Conservation (phyloP, 352 stramenopile species). For the Globisporangium yorkense region DNA sequence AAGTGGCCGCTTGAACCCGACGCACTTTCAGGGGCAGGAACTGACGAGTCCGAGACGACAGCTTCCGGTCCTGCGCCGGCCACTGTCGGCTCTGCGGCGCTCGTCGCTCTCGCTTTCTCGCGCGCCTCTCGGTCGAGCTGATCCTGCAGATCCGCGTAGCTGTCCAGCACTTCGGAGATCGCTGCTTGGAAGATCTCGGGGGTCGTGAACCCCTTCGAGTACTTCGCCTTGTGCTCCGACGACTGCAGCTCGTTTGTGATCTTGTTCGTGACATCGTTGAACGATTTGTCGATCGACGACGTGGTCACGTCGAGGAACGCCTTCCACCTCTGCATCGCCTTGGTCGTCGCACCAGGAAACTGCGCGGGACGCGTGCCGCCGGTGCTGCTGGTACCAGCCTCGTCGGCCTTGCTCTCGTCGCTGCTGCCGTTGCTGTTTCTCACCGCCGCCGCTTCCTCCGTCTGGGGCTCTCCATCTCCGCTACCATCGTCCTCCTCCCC, state of each 20-base stretch:
- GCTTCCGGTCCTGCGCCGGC: not conserved
- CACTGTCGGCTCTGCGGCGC: not conserved
- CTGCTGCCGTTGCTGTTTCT: not conserved
- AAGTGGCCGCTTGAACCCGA: not conserved
- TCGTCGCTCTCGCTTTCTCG: conserved; percentile 4
- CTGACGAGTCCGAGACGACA: not conserved
- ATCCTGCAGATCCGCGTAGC: conserved; percentile 32
- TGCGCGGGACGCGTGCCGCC: not conserved
- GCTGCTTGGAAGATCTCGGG: conserved; percentile 37
- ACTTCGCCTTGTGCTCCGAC: conserved; percentile 28
- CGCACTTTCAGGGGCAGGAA: not conserved
- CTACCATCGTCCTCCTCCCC: conserved; percentile 4
- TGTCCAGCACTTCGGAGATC: conserved; percentile 30
- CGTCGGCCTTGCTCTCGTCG: conserved; percentile 7
- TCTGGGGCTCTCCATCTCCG: not conserved
- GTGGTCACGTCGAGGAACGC: conserved; percentile 57
- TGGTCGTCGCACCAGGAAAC: conserved; percentile 15
- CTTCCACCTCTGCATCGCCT: conserved; percentile 47
- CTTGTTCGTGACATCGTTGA: conserved; percentile 34
- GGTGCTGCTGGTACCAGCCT: conserved; percentile 2
- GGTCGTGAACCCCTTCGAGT: conserved; percentile 55
- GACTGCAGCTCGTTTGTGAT: conserved; percentile 48
- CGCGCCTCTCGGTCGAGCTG: conserved; percentile 21
- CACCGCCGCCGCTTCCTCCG: not conserved
- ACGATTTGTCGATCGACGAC: conserved; percentile 37